A percentile compares a stretch with the other conserved stretches of the same genome.
Conservation (phyloP, 1,139 yeast species). For the Scheffersomyces titani region DNA sequence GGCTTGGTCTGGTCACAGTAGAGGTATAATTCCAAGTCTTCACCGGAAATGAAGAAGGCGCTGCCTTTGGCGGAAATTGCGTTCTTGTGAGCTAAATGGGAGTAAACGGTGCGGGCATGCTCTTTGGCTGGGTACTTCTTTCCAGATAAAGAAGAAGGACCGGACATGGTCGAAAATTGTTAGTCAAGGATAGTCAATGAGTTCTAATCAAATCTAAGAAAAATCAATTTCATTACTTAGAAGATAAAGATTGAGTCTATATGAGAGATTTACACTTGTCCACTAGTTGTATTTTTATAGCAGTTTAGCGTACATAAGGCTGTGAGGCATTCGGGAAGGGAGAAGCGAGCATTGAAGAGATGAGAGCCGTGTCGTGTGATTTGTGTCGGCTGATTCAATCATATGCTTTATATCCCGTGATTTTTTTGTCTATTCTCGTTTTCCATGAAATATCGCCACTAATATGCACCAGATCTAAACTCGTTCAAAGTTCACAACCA, state of each 20-base stretch:
- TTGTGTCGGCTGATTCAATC: neutral
- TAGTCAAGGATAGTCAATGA: neutral
- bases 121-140: constrained; percentile 72
- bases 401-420: neutral
- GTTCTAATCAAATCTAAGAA: neutral
- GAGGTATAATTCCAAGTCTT: constrained; percentile 59
- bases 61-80: constrained; percentile 17
- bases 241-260: neutral
- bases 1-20: constrained; percentile 81
- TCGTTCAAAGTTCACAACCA: neutral
- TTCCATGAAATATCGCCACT: constrained; percentile 1
- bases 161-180: constrained; percentile 5
- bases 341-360: neutral
- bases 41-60: constrained; percentile 67
- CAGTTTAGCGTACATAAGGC: neutral
- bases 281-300: neutral
- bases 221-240: neutral
- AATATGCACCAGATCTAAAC: neutral
- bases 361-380: neutral
- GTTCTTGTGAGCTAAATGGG: constrained; percentile 36
- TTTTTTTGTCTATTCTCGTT: neutral
- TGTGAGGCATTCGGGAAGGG: neutral
- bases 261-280: neutral
- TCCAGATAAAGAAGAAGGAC: constrained; percentile 14
- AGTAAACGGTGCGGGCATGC: constrained; percentile 58